Base-by-base conservation (phyloP, 148 eudicot genomes). In the Chenopodium album region DNA sequence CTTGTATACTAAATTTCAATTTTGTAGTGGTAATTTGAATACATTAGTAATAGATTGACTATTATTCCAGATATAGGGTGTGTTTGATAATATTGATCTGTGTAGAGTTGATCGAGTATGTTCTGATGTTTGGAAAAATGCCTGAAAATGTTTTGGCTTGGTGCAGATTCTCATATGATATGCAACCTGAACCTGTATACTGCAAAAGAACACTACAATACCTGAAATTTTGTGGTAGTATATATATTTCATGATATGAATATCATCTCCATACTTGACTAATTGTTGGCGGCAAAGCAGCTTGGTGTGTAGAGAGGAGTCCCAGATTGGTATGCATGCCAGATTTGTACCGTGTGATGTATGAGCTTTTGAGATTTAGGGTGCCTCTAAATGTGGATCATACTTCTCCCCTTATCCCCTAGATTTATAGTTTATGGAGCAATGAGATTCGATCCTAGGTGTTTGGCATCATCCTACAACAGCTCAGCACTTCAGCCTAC, bases 121-220 rank as follows among this genome's bases (percentile, higher is more conserved):
- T 32, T 54, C 46, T 72, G 59, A 28, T 8, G 22, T 77, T 32
- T n/a, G 37, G n/a, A 47, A 4, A 20, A 62, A 19, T n/a, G 29
- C 34, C 11, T 29, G 29, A 46, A 44, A 2, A 62, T 10, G 62
- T 44, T 75, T 44, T 17, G 17, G 34, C 62, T 82, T 54, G 31
- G 19, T 66, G 79, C 22, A 70, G 79, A 79, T 73, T 78, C 74
- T 65, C 26, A 13, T 47, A 22, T 65, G 19, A 8, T 47, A 22
- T 44, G 50, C 62, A 71, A 60, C 34, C 26, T 54, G 67, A 71
- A 60, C 34, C 19, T 54, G 67, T 34, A 31, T 23, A 70, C 50
- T 4, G 68, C 75, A 23, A 20, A 44, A 17, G 71, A 46, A 62
- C 26, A n/a, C 47, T 16, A 62, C 68, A 32, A 62, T 23, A 9